A percentile compares a stretch with the other conserved stretches of the same genome.
phyloP scores from a whole-genome alignment of 2,329 filamentous ascomycete species.

The Atkinsonella hypoxylon region DNA sequence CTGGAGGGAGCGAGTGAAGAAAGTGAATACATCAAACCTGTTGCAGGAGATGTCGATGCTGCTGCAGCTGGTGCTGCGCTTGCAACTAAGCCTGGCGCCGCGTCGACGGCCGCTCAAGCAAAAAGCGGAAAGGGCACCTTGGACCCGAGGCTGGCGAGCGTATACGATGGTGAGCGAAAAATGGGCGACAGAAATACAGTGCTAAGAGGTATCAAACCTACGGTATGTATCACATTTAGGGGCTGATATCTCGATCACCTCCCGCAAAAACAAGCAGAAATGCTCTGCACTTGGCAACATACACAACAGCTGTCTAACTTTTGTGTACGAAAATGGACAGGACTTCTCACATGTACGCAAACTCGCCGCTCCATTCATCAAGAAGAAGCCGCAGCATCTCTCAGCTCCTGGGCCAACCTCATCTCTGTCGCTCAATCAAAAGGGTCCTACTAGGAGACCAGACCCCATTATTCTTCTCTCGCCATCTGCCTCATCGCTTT shows the following conservation, averaged over 20 bases:
- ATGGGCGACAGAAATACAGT: constrained; percentile 89
- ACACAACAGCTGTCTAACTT: neutral
- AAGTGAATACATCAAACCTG: constrained; percentile 81
- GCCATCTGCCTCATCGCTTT: constrained; percentile 84
- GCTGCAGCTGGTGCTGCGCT: constrained; percentile 24
- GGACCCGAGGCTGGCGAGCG: constrained; percentile 73
- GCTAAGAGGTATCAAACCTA: constrained; percentile 76
- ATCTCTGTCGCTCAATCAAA: constrained; percentile 42
- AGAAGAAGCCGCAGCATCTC: constrained; percentile 38
- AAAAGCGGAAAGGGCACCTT: constrained; percentile 53
- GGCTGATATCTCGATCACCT: neutral
- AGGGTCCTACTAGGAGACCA: constrained; percentile 36
- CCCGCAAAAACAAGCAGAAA: too few relatives aligned
- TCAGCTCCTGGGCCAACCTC: constrained; percentile 29
- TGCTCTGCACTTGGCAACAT: neutral
- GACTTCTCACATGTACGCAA: constrained; percentile 94
- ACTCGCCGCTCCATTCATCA: constrained; percentile 65
- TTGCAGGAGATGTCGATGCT: constrained; percentile 50
- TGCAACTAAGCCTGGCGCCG: constrained; percentile 24
- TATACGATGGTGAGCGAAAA: constrained; percentile 82
- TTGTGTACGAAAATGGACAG: constrained; percentile 28
- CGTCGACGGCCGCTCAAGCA: constrained; percentile 31
- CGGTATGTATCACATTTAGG: constrained; percentile 40
- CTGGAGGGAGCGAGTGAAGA: constrained; percentile 81
- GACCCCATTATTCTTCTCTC: constrained; percentile 95